These are phyloP conservation scores for Corchorus olitorius DNA, from an alignment of 345 rosid species.

Conservation along the genomic window DNA sequence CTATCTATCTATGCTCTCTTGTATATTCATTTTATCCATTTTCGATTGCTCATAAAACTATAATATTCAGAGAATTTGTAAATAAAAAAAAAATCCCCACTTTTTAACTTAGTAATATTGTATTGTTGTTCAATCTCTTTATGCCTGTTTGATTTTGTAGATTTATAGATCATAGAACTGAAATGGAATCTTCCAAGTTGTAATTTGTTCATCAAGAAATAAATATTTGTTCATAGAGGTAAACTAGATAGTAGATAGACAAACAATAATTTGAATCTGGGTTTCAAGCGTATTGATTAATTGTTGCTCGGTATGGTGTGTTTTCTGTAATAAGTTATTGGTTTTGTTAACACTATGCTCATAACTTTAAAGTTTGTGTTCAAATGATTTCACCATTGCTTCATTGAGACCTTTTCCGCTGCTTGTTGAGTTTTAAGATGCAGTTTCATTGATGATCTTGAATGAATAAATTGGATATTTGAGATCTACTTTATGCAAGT, in stretches of 20 bases:
- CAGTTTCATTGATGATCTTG: neutral
- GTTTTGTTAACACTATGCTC: slow-evolving; percentile 2
- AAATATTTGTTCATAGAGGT: neutral
- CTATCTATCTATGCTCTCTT: too few relatives aligned
- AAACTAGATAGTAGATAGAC: neutral
- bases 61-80: neutral
- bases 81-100: neutral
- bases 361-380: neutral
- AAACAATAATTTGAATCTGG: neutral
- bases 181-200: neutral
- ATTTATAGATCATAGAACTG: too few relatives aligned
- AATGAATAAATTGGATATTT: slow-evolving; percentile 2
- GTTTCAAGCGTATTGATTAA: neutral
- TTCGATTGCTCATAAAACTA: too few relatives aligned
- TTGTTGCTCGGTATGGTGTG: neutral
- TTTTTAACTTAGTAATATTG: neutral
- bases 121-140: neutral
- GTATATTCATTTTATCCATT: too few relatives aligned
- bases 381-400: neutral
- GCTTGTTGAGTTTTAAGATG: neutral
- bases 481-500: neutral
- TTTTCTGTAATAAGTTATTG: neutral
- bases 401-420: neutral
- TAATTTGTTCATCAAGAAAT: neutral
- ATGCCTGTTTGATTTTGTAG: neutral